Evolutionary conservation across 1,139 yeast species (phyloP).

Genomic region (Protomyces inouyei): DNA sequence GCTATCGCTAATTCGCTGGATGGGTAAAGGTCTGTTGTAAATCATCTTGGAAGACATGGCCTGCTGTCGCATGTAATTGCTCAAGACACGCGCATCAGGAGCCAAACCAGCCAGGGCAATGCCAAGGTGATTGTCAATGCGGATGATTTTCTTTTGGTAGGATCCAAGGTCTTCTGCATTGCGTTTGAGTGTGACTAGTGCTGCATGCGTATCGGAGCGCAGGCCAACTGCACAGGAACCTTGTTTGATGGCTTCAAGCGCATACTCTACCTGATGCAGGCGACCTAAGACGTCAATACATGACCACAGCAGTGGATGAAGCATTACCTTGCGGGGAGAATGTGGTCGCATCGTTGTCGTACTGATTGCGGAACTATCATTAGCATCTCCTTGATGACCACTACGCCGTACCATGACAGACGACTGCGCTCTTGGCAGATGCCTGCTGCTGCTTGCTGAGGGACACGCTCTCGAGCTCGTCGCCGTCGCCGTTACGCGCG

Average conservation of each 20-base stretch:
- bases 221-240: constrained; percentile 97
- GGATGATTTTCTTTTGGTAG: constrained; percentile 86
- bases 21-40: constrained; percentile 80
- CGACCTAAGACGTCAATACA: not conserved
- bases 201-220: constrained; percentile 79
- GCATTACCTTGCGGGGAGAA: constrained; percentile 29
- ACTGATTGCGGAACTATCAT: constrained; percentile 22
- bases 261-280: constrained; percentile 62
- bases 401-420: not conserved
- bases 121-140: constrained; percentile 90
- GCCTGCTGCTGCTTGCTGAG: too few relatives aligned
- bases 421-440: not conserved
- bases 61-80: constrained; percentile 83
- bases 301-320: not conserved
- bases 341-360: constrained; percentile 30
- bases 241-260: constrained; percentile 94
- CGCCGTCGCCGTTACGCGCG: not conserved
- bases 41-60: constrained; percentile 84
- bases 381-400: not conserved
- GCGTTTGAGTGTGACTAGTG: constrained; percentile 86
- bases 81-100: constrained; percentile 87
- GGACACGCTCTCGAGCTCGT: not conserved
- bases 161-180: constrained; percentile 97
- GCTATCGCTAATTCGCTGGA: constrained; percentile 75
- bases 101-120: constrained; percentile 95